A percentile compares a stretch with the other conserved stretches of the same genome.
Evolutionary conservation across 2,329 filamentous ascomycete genomes (phyloP).

Genomic region (Claviceps spartinae): DNA sequence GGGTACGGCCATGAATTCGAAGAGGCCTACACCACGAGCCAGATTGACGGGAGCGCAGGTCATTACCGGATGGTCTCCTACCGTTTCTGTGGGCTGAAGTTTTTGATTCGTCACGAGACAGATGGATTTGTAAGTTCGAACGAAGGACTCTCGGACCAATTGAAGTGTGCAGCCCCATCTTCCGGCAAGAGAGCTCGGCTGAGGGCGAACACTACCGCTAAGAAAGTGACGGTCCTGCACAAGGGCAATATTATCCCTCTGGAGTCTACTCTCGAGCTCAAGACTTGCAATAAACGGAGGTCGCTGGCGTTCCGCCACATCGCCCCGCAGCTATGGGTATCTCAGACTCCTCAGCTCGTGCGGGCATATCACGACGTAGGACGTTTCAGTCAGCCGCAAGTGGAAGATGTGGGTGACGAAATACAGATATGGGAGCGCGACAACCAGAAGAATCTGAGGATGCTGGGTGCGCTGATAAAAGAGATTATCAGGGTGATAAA

Average conservation of each 20-base stretch:
- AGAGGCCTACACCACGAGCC: conserved; percentile 25
- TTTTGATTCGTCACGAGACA: conserved; percentile 29
- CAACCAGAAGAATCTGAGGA: conserved; percentile 18
- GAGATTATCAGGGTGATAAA: conserved; percentile 3
- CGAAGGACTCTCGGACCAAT: conserved; percentile 10
- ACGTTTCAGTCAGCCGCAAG: conserved; percentile 16
- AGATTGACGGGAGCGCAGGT: conserved; percentile 24
- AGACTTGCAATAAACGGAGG: conserved; percentile 24
- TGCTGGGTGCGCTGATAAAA: conserved; percentile 18
- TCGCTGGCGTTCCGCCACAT: conserved; percentile 21
- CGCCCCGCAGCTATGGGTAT: conserved; percentile 29
- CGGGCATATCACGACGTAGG: conserved; percentile 27
- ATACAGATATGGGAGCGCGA: conserved; percentile 22
- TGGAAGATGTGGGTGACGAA: conserved; percentile 19
- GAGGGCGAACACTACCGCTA: conserved; percentile 3
- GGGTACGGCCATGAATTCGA: conserved; percentile 33
- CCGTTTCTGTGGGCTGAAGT: conserved; percentile 24
- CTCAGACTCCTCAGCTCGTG: conserved; percentile 33
- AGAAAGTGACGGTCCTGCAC: conserved; percentile 17
- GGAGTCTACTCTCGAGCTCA: conserved; percentile 29
- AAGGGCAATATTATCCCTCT: conserved; percentile 19
- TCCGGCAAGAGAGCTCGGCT: neutral
- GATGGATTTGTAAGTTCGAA: conserved; percentile 23
- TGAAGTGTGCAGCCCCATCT: conserved; percentile 16
- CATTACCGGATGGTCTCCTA: conserved; percentile 33